Percentiles rank a stretch among this genome's conserved stretches.
phyloP scores from a whole-genome alignment of 1,139 yeast genomes.

The Suhomyces guaymorum region DNA sequence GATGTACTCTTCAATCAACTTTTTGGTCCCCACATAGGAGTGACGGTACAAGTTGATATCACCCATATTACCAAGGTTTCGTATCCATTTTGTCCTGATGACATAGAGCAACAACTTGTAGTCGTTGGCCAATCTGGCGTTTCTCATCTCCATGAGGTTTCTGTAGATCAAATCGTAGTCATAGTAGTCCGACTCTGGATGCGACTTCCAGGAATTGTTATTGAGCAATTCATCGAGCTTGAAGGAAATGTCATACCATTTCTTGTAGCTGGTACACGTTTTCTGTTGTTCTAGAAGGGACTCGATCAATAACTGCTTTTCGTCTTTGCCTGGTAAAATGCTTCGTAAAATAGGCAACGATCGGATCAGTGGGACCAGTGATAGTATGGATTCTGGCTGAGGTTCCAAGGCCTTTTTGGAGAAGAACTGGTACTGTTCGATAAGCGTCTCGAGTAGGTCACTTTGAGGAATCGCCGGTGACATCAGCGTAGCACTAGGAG shows the following conservation, averaged over 20 bases:
- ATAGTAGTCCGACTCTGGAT: slow-evolving; percentile 62
- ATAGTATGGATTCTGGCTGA: not conserved
- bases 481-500: not conserved
- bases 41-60: slow-evolving; percentile 75
- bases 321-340: slow-evolving; percentile 29
- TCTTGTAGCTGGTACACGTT: slow-evolving; percentile 62
- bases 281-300: slow-evolving; percentile 50
- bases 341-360: slow-evolving; percentile 31
- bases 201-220: slow-evolving; percentile 69
- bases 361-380: slow-evolving; percentile 9
- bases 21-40: slow-evolving; percentile 84
- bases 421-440: slow-evolving; percentile 5
- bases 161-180: slow-evolving; percentile 64
- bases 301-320: slow-evolving; percentile 28
- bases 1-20: slow-evolving; percentile 77
- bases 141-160: slow-evolving; percentile 57
- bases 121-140: slow-evolving; percentile 60
- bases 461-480: not conserved
- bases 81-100: slow-evolving; percentile 79
- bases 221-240: slow-evolving; percentile 65
- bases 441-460: slow-evolving; percentile 9
- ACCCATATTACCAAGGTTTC: slow-evolving; percentile 89
- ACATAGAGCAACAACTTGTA: slow-evolving; percentile 64
- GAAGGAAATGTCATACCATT: slow-evolving; percentile 68
- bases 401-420: not conserved